Evolutionary conservation across 805 yeast species (phyloP), one percentile per base, ranked within the genome.

Genomic region (Vanderwaltozyma polyspora): DNA sequence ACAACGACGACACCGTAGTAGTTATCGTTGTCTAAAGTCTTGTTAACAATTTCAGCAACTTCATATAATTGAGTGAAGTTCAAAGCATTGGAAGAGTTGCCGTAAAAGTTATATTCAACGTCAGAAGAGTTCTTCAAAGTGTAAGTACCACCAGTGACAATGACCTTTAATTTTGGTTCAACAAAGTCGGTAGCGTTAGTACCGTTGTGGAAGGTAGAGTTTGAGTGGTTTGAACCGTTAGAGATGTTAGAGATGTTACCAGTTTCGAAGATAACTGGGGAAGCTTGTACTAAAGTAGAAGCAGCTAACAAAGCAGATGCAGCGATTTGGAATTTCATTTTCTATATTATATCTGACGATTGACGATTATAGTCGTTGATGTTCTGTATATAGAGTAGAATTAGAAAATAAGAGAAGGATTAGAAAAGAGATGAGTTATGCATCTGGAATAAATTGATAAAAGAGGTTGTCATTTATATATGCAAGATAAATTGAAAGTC

Each of bases 131-230:
- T 32, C 28, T 9, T 35, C 25, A 23, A 39, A 19, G 29, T 46
- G 37, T 28, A 42, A 29, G 16, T 34, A 36, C 52, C 55, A 38
- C 51, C 51, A 15, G 55, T 44, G 19, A 47, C 35, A 27, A 47
- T 36, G 14, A 43, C 39, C 34, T 45, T 46, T 27, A 47, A 33
- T 28, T 41, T 38, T n/a, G 33, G 41, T 13, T 13, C 32, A 13
- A 34, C 13, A 18, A 24, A 25, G 17, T 27, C 14, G 16, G 36
- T 34, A 15, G 39, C 18, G 17, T 32, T 33, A 18, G 41, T 30
- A 24, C 31, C 19, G 31, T 35, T 41, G 29, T 16, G 17, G 25
- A 6, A 17, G 10, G 38, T 32, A 23, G 34, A 12, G 32, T 29
- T 34, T 1, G 36, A 17, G 16, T 11, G n/a, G 14, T 26, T 23